Evolutionary conservation across 2,329 filamentous ascomycete species (phyloP), one percentile per base, ranked within the genome.

Genomic region (Colletotrichum eleusines): DNA sequence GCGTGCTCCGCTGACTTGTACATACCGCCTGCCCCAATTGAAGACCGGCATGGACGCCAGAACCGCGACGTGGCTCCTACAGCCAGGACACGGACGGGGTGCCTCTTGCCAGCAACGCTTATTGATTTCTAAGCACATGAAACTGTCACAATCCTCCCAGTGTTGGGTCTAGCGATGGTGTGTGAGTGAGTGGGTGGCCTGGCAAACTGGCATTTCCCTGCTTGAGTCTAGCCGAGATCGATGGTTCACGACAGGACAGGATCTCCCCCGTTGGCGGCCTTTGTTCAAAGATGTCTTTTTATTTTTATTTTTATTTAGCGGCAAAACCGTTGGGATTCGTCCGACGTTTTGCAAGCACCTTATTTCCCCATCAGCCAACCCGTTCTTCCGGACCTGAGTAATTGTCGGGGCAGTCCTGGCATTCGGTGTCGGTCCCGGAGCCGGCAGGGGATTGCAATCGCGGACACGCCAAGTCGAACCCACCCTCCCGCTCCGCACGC

Each of bases 41-140:
- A 59, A 42, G 31, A 55, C 33, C 28, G 31, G 64, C 64, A 58
- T 48, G 57, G 53, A 51, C 38, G 31, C 28, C 40, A 68, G 20
- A 58, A 31, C 44, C 42, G 42, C 68, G 57, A 71, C 68, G 57
- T 71, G 63, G 58, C 64, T 53, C 51, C 64, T 59, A 31, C 54
- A 23, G 44, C 35, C 40, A 46, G 44, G 63, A 33, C 54, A 48
- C 53, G 42, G 53, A 31, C 55, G 23, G 26, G 58, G 26, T 63
- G 38, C 44, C 40, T 48, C 63, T 31, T 38, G 28, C 44, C 46
- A 58, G 46, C 58, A 40, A 16, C 44, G 58, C 53, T 68, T 33
- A 54, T 42, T 63, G 63, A 59, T 54, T 63, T 69, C 64, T 44
- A 69, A 68, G 64, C 53, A 64, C 69, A 71, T 71, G 58, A 71